Evolutionary conservation across 1,284 basidiomycete species (phyloP).

Genomic region (Gomphus sp.): DNA sequence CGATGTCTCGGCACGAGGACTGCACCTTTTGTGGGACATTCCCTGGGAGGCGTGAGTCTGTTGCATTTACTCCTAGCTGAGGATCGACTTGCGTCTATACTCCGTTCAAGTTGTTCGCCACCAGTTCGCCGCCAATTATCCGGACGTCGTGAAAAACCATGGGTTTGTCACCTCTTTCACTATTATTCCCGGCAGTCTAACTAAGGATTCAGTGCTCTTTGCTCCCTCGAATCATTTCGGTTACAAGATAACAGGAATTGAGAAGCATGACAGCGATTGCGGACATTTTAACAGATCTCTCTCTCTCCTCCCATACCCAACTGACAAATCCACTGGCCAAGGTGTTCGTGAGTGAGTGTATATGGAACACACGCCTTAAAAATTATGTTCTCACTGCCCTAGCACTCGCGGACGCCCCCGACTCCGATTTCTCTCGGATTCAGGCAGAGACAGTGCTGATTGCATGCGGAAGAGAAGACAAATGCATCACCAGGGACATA

Average conservation of each 20-base stretch:
- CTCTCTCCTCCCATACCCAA: constrained; percentile 2
- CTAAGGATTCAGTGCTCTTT: background rate
- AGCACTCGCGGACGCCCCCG: constrained; percentile 4
- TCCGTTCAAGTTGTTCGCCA: background rate
- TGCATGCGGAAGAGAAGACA: constrained; percentile 11
- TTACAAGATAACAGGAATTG: background rate
- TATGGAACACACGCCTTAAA: background rate
- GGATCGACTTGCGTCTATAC: background rate
- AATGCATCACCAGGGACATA: constrained; percentile 4
- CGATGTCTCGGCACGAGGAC: constrained; percentile 3
- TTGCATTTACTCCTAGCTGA: background rate
- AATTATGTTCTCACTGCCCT: constrained; percentile 6
- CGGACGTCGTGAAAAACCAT: background rate
- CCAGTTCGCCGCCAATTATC: background rate
- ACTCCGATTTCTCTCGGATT: constrained; percentile 9
- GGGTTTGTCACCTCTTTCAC: background rate
- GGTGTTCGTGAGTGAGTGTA: background rate
- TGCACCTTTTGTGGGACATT: background rate
- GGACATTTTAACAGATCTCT: constrained; percentile 4
- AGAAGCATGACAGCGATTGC: constrained; percentile 12
- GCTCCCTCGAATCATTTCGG: constrained; percentile 3
- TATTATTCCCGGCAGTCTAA: background rate
- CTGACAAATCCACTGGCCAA: constrained; percentile 10
- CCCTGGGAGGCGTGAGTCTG: background rate
- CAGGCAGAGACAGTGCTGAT: constrained; percentile 8